Evolutionary conservation across 1,284 basidiomycete genomes (phyloP).

Genomic region (Mycena citricolor): DNA sequence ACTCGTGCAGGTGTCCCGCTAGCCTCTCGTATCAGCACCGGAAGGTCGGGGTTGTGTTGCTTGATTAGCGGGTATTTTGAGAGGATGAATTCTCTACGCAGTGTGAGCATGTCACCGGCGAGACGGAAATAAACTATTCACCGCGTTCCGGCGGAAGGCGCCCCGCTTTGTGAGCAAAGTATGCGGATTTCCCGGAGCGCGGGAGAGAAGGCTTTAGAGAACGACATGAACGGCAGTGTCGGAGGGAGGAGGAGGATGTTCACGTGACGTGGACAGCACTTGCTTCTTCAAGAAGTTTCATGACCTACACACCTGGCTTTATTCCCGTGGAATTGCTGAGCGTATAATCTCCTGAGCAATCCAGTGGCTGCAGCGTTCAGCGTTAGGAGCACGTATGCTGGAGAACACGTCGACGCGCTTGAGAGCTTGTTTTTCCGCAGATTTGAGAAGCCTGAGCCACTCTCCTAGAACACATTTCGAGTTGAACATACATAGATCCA

Average conservation of each 20-base stretch:
- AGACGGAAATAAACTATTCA: conserved; percentile 35
- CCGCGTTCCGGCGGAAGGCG: conserved; percentile 83
- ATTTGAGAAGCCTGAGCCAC: neutral
- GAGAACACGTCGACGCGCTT: neutral
- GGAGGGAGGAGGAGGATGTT: too few relatives aligned
- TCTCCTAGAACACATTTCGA: neutral
- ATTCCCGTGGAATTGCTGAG: neutral
- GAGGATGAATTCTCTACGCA: conserved; percentile 77
- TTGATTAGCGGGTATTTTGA: conserved; percentile 82
- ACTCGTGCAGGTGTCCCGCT: conserved; percentile 82
- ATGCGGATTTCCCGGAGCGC: conserved; percentile 85
- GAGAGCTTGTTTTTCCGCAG: neutral
- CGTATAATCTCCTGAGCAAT: neutral
- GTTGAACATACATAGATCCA: too few relatives aligned
- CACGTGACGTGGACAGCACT: too few relatives aligned
- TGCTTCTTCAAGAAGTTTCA: neutral
- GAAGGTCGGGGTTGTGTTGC: conserved; percentile 86
- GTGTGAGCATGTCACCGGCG: too few relatives aligned
- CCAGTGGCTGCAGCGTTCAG: neutral
- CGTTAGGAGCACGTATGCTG: neutral
- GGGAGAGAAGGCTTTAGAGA: conserved; percentile 80
- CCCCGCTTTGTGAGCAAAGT: conserved; percentile 80
- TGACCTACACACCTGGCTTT: neutral
- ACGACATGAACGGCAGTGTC: conserved; percentile 46
- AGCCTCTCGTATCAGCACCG: conserved; percentile 90